Evolutionary conservation across 2,329 filamentous ascomycete species (phyloP).

Genomic region (Talaromyces islandicus): DNA sequence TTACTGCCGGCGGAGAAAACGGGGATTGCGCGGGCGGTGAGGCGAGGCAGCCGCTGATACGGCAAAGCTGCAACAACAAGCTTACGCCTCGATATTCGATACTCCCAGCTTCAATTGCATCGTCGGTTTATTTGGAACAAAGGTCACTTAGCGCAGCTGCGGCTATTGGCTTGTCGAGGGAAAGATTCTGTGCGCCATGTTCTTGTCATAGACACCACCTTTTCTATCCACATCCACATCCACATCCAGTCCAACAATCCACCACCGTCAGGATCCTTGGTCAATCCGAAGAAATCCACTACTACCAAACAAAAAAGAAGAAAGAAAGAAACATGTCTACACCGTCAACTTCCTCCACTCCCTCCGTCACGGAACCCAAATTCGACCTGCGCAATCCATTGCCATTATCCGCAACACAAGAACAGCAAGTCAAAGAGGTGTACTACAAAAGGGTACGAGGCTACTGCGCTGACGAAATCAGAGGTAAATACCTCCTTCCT

Average conservation of each 20-base stretch:
- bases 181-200: background rate
- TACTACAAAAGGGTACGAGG: constrained; percentile 74
- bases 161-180: background rate
- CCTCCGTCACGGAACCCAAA: constrained; percentile 14
- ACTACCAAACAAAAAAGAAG: background rate
- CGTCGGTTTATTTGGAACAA: background rate
- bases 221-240: background rate
- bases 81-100: background rate
- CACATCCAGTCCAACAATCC: background rate
- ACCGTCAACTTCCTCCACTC: constrained; percentile 17
- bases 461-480: constrained; percentile 71
- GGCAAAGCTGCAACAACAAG: background rate
- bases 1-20: constrained; percentile 11
- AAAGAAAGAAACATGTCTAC: constrained; percentile 14
- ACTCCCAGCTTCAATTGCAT: background rate
- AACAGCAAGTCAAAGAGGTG: constrained; percentile 72
- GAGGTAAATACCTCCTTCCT: constrained; percentile 48
- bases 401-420: constrained; percentile 74
- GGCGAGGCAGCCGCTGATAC: background rate
- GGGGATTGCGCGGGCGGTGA: background rate
- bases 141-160: background rate
- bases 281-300: background rate
- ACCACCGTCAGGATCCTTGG: background rate
- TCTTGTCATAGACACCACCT: background rate
- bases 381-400: constrained; percentile 63